A percentile compares a stretch with the other conserved stretches of the same genome.
These are phyloP conservation scores for Citrullus mucosospermus DNA, from an alignment of 306 rosid species.

Conservation along the genomic window DNA sequence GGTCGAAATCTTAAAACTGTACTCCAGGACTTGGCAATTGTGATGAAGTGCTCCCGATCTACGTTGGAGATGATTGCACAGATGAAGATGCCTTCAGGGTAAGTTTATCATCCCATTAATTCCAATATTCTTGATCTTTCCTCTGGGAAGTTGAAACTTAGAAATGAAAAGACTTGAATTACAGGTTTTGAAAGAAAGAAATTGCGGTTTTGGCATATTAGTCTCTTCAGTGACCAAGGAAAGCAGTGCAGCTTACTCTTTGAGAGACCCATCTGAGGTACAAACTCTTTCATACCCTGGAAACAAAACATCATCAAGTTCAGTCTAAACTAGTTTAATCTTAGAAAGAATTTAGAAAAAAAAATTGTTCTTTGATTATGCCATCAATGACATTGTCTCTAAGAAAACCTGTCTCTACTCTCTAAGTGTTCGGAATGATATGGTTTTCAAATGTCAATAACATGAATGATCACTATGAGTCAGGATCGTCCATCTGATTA, in stretches of 20 bases:
- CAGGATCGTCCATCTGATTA: too few species aligned
- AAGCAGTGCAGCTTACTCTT: conserved; percentile 75
- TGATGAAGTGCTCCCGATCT: conserved; percentile 85
- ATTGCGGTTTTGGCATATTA: conserved; percentile 67
- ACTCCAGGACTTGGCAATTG: conserved; percentile 48
- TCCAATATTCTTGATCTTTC: not conserved
- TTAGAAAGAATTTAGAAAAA: too few species aligned
- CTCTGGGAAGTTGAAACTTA: not conserved
- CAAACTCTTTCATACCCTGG: not conserved
- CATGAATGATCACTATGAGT: too few species aligned
- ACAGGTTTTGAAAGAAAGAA: conserved; percentile 73
- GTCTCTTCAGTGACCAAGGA: conserved; percentile 73
- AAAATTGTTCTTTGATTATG: too few species aligned
- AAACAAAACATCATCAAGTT: not conserved
- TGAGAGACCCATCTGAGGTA: conserved; percentile 88
- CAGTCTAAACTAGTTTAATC: not conserved
- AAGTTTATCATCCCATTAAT: not conserved
- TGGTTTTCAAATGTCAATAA: too few species aligned
- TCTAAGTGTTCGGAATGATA: too few species aligned
- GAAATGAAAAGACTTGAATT: not conserved
- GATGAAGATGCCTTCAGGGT: conserved; percentile 98
- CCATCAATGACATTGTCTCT: too few species aligned
- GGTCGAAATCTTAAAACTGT: conserved; percentile 18
- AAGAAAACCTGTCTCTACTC: too few species aligned
- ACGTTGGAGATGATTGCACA: conserved; percentile 85